These are phyloP conservation scores for Hirsutella minnesotensis DNA, from an alignment of 2,329 filamentous ascomycete species.

Conservation along the genomic window DNA sequence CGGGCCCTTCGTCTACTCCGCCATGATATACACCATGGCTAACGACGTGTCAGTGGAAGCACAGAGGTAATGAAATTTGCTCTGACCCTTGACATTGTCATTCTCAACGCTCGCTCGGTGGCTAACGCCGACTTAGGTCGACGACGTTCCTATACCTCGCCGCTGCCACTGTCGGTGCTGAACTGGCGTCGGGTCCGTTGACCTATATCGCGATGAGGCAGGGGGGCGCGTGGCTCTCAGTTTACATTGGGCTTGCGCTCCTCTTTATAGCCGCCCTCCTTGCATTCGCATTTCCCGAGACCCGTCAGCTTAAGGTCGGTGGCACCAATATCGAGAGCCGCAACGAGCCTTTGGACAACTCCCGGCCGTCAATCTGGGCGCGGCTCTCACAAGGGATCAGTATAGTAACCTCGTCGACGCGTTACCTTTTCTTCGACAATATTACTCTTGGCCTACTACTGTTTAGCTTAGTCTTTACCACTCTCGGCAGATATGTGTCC, in stretches of 20 bases:
- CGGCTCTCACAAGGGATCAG: too few relatives aligned
- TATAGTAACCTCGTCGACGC: not conserved
- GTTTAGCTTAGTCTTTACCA: conserved; percentile 2
- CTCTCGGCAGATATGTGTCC: conserved; percentile 3
- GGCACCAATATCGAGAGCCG: too few relatives aligned
- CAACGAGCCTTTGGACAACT: too few relatives aligned
- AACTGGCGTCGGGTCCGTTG: not conserved
- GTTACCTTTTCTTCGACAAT: not conserved
- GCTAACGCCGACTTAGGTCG: too few relatives aligned
- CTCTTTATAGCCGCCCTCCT: not conserved
- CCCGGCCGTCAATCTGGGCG: too few relatives aligned
- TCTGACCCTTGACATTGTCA: too few relatives aligned
- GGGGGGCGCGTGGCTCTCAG: not conserved
- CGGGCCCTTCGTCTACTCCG: not conserved
- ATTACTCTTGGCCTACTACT: conserved; percentile 1
- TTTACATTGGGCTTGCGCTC: not conserved
- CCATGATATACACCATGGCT: not conserved
- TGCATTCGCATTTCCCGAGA: not conserved
- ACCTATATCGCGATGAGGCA: not conserved
- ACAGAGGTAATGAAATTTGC: too few relatives aligned
- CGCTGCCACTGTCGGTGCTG: not conserved
- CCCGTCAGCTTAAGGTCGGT: not conserved
- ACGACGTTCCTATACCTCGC: not conserved
- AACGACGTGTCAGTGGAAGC: not conserved
- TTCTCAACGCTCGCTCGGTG: too few relatives aligned